These are phyloP conservation scores for Kwoniella dejecticola DNA, from an alignment of 768 basidiomycete genomes.

Conservation along the genomic window DNA sequence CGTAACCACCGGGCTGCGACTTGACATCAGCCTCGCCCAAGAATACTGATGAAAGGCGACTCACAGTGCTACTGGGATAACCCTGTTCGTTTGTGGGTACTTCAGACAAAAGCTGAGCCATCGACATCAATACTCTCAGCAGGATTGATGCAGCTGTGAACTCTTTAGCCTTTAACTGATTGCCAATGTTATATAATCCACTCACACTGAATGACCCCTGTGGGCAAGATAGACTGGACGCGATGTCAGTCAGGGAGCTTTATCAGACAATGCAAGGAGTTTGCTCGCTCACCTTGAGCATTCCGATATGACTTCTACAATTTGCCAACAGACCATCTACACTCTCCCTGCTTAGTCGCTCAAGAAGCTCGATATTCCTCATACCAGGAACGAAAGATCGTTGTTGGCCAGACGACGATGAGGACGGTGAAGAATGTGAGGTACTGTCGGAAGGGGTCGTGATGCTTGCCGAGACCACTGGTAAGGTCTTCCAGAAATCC, in stretches of 20 bases:
- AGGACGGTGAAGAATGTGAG: not conserved
- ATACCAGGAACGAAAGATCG: not conserved
- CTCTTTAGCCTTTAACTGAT: not conserved
- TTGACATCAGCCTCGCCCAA: not conserved
- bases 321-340: conserved; percentile 28
- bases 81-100: conserved; percentile 41
- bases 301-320: conserved; percentile 27
- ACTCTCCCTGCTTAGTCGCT: conserved; percentile 32
- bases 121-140: conserved; percentile 27
- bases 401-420: not conserved
- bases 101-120: conserved; percentile 34
- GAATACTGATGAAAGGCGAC: not conserved
- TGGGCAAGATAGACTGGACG: conserved; percentile 26
- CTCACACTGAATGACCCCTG: conserved; percentile 39
- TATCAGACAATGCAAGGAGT: not conserved
- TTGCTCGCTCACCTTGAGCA: conserved; percentile 28
- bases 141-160: conserved; percentile 27
- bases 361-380: conserved; percentile 22
- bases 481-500: conserved; percentile 25
- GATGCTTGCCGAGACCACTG: conserved; percentile 13
- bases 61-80: conserved; percentile 34
- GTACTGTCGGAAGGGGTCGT: conserved; percentile 9
- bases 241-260: not conserved
- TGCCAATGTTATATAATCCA: not conserved
- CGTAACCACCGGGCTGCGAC: conserved; percentile 32